These are phyloP conservation scores for Alternaria ventricosa DNA, from an alignment of 2,329 filamentous ascomycete genomes.

Conservation along the genomic window DNA sequence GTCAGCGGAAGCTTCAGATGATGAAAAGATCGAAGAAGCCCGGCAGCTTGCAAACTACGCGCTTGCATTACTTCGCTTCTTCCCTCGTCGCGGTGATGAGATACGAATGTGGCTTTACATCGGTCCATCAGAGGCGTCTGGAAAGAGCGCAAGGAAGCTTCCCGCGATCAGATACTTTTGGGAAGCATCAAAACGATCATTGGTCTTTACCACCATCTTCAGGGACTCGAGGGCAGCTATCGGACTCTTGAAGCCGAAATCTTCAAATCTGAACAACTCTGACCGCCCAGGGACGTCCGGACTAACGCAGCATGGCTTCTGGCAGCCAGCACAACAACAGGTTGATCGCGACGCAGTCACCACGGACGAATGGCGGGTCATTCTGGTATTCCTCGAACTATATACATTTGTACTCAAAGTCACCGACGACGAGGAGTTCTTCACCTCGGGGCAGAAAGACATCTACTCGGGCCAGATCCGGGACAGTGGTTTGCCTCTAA, in stretches of 20 bases:
- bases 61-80: slow-evolving; percentile 82
- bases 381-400: slow-evolving; percentile 89
- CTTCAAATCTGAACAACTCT: slow-evolving; percentile 10
- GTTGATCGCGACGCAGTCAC: slow-evolving; percentile 49
- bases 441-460: slow-evolving; percentile 60
- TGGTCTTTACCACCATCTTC: slow-evolving; percentile 63
- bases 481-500: slow-evolving; percentile 72
- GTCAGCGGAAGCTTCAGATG: slow-evolving; percentile 45
- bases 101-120: slow-evolving; percentile 94
- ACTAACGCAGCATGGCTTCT: slow-evolving; percentile 31
- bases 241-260: slow-evolving; percentile 58
- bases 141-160: slow-evolving; percentile 47
- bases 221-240: slow-evolving; percentile 65
- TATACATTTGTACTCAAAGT: slow-evolving; percentile 92
- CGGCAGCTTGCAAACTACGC: slow-evolving; percentile 85
- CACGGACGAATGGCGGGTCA: slow-evolving; percentile 82
- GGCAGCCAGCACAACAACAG: slow-evolving; percentile 44
- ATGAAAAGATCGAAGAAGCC: slow-evolving; percentile 62
- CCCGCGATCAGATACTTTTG: slow-evolving; percentile 86
- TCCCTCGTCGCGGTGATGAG: slow-evolving; percentile 81
- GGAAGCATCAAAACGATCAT: slow-evolving; percentile 67
- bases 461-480: slow-evolving; percentile 41
- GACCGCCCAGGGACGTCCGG: slow-evolving; percentile 17
- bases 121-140: slow-evolving; percentile 64
- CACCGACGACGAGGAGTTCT: slow-evolving; percentile 96